These are phyloP conservation scores for Fusarium anguioides DNA, from an alignment of 2,329 filamentous ascomycete species.

Conservation along the genomic window DNA sequence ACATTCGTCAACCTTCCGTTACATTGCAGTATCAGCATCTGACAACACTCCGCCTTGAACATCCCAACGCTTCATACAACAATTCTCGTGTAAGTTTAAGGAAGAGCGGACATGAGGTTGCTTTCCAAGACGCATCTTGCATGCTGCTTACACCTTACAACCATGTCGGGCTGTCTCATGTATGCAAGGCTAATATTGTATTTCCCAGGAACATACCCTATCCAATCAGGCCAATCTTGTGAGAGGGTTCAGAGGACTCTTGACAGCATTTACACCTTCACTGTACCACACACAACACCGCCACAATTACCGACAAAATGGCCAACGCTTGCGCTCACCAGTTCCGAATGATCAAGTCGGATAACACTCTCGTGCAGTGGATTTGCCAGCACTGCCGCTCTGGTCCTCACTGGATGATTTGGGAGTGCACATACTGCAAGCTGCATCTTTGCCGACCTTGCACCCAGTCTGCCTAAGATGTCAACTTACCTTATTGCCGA, in stretches of 20 bases:
- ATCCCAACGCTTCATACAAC: slow-evolving; percentile 2
- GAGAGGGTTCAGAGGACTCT: slow-evolving; percentile 32
- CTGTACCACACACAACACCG: slow-evolving; percentile 28
- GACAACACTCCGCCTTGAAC: slow-evolving; percentile 11
- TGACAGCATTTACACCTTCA: slow-evolving; percentile 32
- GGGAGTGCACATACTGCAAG: slow-evolving; percentile 76
- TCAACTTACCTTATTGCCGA: slow-evolving; percentile 15
- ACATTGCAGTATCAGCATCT: slow-evolving; percentile 8
- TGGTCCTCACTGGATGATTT: slow-evolving; percentile 75
- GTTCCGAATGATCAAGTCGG: slow-evolving; percentile 75
- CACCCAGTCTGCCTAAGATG: slow-evolving; percentile 53
- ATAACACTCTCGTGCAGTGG: slow-evolving; percentile 74
- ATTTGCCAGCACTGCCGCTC: slow-evolving; percentile 72
- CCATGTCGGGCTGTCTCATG: slow-evolving; percentile 20
- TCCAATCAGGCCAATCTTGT: slow-evolving; percentile 43
- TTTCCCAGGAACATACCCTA: slow-evolving; percentile 28
- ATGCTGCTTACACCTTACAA: slow-evolving; percentile 13
- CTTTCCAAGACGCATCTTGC: slow-evolving; percentile 13
- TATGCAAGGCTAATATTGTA: slow-evolving; percentile 42
- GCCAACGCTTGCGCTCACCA: slow-evolving; percentile 69
- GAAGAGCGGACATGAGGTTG: slow-evolving; percentile 22
- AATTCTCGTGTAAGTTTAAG: slow-evolving; percentile 25
- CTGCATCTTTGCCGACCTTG: slow-evolving; percentile 72
- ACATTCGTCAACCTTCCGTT: background rate
- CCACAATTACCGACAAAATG: slow-evolving; percentile 52